Evolutionary conservation across 257 asterid species (phyloP), one percentile per base, ranked within the genome.

Genomic region (Cruciata laevipes): DNA sequence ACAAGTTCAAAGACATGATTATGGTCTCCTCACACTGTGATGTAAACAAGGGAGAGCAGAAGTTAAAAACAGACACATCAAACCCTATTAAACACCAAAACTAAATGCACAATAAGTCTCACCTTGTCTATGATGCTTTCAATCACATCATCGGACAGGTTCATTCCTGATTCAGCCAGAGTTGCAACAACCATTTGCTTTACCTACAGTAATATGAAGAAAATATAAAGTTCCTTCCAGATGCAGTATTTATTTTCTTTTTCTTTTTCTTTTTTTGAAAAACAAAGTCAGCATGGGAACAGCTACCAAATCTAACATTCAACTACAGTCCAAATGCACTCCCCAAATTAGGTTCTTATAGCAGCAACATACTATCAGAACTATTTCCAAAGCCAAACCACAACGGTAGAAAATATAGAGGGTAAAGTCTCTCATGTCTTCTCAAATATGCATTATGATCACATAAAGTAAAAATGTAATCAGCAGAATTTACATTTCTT

Each of bases 141-240:
- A 69, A 89, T 81, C 61, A 89, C 90, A 73, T 87, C 98, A 76
- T 89, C 98, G 2, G 94, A 78, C 69, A 91, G 89, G 73, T 89
- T 89, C 96, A 91, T 89, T 73, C 98, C 98, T 57, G 98, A 87
- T 79, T 91, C 98, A 57, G 96, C 98, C 71, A 89, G 91, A 12
- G 98, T 91, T 67, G 98, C 98, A 64, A 89, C 98, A 60, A 89
- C 96, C 98, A 91, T 91, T 83, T 91, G 96, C 82, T 91, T 91
- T 68, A 91, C 94, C 98, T 91, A 67, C 71, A 77, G 56, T 21
- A 42, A 65, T 10, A 70, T 17, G 24, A 69, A 25, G 53, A 79
- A n/a, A 64, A 40, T 12, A 25, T 56, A 55, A 64, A 30, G 63
- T 56, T 61, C 65, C 58, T 37, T 64, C 60, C n/a, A 60, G 62